Evolutionary conservation across 768 basidiomycete species (phyloP).

Genomic region (Tricholomella constricta): DNA sequence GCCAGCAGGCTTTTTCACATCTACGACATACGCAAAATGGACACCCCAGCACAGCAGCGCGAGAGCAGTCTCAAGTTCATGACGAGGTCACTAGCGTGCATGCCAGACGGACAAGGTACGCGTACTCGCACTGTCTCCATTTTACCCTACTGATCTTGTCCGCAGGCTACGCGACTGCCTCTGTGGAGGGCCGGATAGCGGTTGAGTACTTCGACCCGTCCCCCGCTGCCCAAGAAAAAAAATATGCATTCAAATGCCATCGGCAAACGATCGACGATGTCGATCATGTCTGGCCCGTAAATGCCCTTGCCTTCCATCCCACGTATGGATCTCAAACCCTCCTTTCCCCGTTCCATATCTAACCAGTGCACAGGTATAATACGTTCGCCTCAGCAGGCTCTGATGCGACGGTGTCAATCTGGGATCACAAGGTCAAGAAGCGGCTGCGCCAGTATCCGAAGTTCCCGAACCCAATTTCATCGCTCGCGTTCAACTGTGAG

Average conservation of each 20-base stretch:
- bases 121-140: not conserved
- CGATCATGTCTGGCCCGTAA: slow-evolving; percentile 97
- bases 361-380: slow-evolving; percentile 59
- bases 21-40: slow-evolving; percentile 83
- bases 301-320: slow-evolving; percentile 93
- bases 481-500: slow-evolving; percentile 81
- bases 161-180: slow-evolving; percentile 88
- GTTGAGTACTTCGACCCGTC: slow-evolving; percentile 95
- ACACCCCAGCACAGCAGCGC: slow-evolving; percentile 70
- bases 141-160: not conserved
- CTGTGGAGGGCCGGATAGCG: slow-evolving; percentile 94
- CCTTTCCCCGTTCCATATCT: not conserved
- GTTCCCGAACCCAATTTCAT: slow-evolving; percentile 72
- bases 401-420: slow-evolving; percentile 91
- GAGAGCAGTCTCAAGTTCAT: slow-evolving; percentile 96
- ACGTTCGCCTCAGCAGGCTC: slow-evolving; percentile 97
- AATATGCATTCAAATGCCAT: slow-evolving; percentile 98
- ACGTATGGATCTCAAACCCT: slow-evolving; percentile 43
- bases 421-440: slow-evolving; percentile 98
- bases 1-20: slow-evolving; percentile 89
- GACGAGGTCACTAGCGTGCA: slow-evolving; percentile 89
- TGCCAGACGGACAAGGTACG: slow-evolving; percentile 89
- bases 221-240: slow-evolving; percentile 71
- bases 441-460: slow-evolving; percentile 89
- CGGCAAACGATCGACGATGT: slow-evolving; percentile 86